phyloP scores from a whole-genome alignment of 2,329 filamentous ascomycete species.

The Diaporthe ilicicola region DNA sequence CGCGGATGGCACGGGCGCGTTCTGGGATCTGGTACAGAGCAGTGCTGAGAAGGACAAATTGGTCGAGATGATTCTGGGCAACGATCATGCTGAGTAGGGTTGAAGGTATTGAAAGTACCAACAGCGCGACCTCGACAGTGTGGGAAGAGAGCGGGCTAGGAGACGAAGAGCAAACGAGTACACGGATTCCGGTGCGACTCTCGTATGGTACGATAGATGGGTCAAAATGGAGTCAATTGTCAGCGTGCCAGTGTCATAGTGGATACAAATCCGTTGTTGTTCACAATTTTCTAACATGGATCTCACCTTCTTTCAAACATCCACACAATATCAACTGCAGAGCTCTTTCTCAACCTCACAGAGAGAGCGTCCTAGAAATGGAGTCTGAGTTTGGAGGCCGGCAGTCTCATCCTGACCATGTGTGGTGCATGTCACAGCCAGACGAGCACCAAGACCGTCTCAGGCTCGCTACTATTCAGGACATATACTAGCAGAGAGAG shows the following conservation, averaged over 20 bases:
- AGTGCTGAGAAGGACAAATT: conserved; percentile 41
- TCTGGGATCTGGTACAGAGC: conserved; percentile 43
- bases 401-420: neutral
- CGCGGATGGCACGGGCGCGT: conserved; percentile 38
- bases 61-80: conserved; percentile 41
- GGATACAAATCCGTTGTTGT: too few relatives aligned
- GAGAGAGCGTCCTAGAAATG: too few relatives aligned
- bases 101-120: too few relatives aligned
- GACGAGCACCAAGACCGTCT: too few relatives aligned
- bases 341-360: neutral
- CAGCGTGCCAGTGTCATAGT: neutral
- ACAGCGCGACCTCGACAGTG: neutral
- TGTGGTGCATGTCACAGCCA: too few relatives aligned
- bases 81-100: conserved; percentile 19
- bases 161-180: neutral
- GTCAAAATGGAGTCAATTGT: neutral
- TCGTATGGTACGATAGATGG: neutral
- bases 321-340: neutral
- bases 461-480: too few relatives aligned
- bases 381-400: neutral
- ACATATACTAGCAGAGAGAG: neutral
- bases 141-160: neutral
- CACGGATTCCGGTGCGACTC: neutral
- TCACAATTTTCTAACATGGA: neutral
- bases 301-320: neutral